Evolutionary conservation across 1,139 yeast genomes (phyloP).

Genomic region (Diutina ranongensis): DNA sequence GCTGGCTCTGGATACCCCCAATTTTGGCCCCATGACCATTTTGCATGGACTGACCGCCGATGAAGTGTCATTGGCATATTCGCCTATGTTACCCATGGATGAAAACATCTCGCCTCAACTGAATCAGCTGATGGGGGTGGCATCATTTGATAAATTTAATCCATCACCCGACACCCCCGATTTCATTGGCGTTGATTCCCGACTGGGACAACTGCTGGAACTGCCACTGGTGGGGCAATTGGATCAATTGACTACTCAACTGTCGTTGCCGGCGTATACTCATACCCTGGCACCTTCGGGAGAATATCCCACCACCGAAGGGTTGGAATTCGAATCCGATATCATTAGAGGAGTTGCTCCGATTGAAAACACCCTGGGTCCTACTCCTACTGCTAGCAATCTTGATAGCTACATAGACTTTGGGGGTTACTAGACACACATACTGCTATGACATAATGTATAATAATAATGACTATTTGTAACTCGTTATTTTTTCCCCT

Average conservation of each 20-base stretch:
- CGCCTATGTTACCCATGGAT: conserved; percentile 3
- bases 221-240: conserved; percentile 3
- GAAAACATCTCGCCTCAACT: conserved; percentile 1
- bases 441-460: background rate
- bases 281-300: background rate
- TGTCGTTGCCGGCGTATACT: background rate
- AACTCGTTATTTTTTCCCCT: too few relatives aligned
- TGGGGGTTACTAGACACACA: conserved; percentile 5
- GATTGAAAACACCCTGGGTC: background rate
- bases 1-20: background rate
- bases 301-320: background rate
- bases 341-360: background rate
- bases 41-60: background rate
- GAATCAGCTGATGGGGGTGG: background rate
- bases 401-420: conserved; percentile 1
- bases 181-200: background rate
- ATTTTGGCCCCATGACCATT: background rate
- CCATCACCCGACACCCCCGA: conserved; percentile 1
- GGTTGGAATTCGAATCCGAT: background rate
- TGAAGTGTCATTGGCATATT: background rate
- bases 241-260: background rate
- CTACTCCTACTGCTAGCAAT: background rate
- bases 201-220: conserved; percentile 1
- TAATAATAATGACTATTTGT: too few relatives aligned
- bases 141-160: background rate